These are phyloP conservation scores for Sarocladium oryzae DNA, from an alignment of 2,329 filamentous ascomycete species.

Conservation along the genomic window DNA sequence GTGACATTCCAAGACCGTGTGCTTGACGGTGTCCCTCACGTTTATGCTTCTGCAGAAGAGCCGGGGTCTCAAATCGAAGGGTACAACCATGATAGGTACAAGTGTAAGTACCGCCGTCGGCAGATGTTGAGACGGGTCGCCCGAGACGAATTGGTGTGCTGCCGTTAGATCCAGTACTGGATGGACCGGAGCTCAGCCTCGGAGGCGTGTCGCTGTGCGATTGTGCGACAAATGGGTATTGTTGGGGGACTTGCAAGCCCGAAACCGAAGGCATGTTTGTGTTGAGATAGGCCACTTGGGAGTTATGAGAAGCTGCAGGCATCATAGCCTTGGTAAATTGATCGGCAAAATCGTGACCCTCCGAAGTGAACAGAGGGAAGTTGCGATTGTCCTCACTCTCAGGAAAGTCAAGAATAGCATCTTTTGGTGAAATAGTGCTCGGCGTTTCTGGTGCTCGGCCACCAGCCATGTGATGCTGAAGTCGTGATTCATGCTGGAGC, in stretches of 20 bases:
- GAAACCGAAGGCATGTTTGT: conserved; percentile 26
- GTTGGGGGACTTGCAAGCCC: conserved; percentile 39
- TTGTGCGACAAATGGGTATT: conserved; percentile 43
- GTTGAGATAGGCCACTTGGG: conserved; percentile 19
- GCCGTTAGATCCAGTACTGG: conserved; percentile 26
- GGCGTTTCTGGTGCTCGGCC: conserved; percentile 42
- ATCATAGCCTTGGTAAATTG: conserved; percentile 29
- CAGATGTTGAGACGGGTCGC: conserved; percentile 56
- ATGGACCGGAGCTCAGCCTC: conserved; percentile 37
- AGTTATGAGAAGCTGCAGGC: conserved; percentile 16
- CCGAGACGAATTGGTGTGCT: conserved; percentile 28
- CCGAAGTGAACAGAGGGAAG: conserved; percentile 66
- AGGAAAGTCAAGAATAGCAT: conserved; percentile 74
- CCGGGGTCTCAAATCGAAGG: conserved; percentile 79
- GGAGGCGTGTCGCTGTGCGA: conserved; percentile 24
- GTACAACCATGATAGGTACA: conserved; percentile 93
- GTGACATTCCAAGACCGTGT: conserved; percentile 33
- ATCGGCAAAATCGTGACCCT: conserved; percentile 41
- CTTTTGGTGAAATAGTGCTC: conserved; percentile 94
- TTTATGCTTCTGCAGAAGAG: conserved; percentile 89
- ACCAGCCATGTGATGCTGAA: conserved; percentile 34
- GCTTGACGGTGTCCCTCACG: conserved; percentile 81
- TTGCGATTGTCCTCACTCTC: conserved; percentile 64
- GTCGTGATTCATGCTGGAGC: conserved; percentile 49
- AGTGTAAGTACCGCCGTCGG: conserved; percentile 85